Evolutionary conservation across 352 stramenopile species (phyloP), one percentile per base, ranked within the genome.

Genomic region (Blastocystis sp.): DNA sequence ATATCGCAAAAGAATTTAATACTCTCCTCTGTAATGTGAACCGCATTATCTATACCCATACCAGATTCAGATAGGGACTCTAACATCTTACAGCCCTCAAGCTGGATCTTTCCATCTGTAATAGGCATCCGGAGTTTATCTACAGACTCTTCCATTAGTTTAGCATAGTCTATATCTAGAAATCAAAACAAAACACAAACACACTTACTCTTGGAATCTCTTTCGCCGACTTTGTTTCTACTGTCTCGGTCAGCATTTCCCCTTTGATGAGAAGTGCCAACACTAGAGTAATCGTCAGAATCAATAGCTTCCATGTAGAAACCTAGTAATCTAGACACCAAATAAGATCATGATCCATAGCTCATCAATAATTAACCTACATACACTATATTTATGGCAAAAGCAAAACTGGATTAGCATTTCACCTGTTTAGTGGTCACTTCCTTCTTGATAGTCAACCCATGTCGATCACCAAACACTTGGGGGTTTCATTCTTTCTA

Each of bases 331-430:
- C 73, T 84, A 84, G 22, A 42, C 17, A 42, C 11, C 5, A 30
- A 24, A 37, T 66, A 37, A 68, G 27, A 19, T 53, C 51, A 15
- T 5, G 42, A 84, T 53, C 3, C n/a, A 51, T 9, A 35, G 35
- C 9, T 33, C 24, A 22, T 33, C n/a, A 69, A 44, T 27, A 53
- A 53, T 44, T n/a, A 24, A 84, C 73, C 35, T 84, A 84, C 73
- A 84, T 66, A 84, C 54, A 84, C 73, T 84, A 84, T 68, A 68
- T 40, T 84, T 42, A 42, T 68, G 54, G 53, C 24, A 64, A 84
- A 76, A 84, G 44, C 73, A 84, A 84, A 68, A 64, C 73, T 84
- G 73, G 73, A 84, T 84, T 69, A 84, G 33, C 73, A 84, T 84
- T 44, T 69, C 56, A 40, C 27, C 51, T 30, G 73, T 84, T 35